Percentiles rank a stretch among this genome's conserved stretches.
Conservation (phyloP, 2,329 filamentous ascomycete species). For the Fusarium gaditjirri region DNA sequence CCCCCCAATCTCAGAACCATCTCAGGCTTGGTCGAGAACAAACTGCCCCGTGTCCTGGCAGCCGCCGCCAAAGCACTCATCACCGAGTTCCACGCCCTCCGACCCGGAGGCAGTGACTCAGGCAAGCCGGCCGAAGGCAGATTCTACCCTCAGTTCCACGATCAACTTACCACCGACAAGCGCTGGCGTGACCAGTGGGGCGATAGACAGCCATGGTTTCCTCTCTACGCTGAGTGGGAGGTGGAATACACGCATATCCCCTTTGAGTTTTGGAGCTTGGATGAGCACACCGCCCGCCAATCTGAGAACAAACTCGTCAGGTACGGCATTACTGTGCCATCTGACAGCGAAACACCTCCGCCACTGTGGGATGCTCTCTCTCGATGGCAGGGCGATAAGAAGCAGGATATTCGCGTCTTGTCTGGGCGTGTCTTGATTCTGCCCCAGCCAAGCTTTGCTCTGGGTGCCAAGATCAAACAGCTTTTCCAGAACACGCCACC, state of each 20-base stretch:
- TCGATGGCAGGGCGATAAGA: background rate
- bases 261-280: slow-evolving; percentile 48
- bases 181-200: slow-evolving; percentile 4
- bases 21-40: fast-evolving
- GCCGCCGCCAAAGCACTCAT: background rate
- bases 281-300: slow-evolving; percentile 33
- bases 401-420: slow-evolving; percentile 41
- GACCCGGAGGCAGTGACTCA: background rate
- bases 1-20: background rate
- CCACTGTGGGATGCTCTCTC: background rate
- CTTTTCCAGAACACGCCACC: slow-evolving; percentile 46
- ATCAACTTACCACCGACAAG: background rate
- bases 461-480: slow-evolving; percentile 48
- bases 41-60: background rate
- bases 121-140: fast-evolving
- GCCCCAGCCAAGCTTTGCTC: slow-evolving; percentile 52
- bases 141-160: slow-evolving; percentile 1
- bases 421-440: slow-evolving; percentile 53
- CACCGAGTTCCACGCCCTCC: background rate
- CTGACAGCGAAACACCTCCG: background rate
- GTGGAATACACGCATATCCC: slow-evolving; percentile 54
- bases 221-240: slow-evolving; percentile 58
- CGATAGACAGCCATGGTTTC: slow-evolving; percentile 52
- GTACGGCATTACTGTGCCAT: background rate
- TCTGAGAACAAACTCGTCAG: background rate